Conservation (phyloP, 257 asterid genomes). For the Solanum okadae region DNA sequence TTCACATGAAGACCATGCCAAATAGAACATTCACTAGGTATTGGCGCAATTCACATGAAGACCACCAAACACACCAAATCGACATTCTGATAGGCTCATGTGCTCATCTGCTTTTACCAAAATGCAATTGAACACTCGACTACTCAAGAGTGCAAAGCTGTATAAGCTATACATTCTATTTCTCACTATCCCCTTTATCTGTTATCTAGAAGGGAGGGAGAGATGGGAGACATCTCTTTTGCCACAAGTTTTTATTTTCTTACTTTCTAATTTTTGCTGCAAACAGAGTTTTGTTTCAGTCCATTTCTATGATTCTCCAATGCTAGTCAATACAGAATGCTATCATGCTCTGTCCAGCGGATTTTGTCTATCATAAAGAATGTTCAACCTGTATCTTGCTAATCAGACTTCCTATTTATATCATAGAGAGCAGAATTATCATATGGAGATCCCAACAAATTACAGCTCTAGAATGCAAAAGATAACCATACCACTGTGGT, state of each 20-base stretch:
- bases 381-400: background rate
- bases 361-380: background rate
- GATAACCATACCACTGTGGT: background rate
- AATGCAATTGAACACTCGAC: background rate
- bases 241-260: background rate
- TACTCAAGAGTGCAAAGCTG: background rate
- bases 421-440: background rate
- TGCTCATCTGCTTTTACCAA: background rate
- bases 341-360: background rate
- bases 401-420: background rate
- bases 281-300: background rate
- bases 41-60: background rate
- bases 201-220: background rate
- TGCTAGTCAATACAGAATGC: background rate
- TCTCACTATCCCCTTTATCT: background rate
- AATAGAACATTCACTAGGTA: constrained; percentile 2
- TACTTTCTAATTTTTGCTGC: background rate
- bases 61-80: background rate
- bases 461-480: background rate
- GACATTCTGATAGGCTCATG: background rate
- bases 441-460: background rate
- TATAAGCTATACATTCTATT: background rate
- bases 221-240: background rate
- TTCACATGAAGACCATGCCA: background rate
- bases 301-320: background rate